Evolutionary conservation across 2,329 filamentous ascomycete genomes (phyloP), one percentile per base, ranked within the genome.

Genomic region (Pezicula radicicola): DNA sequence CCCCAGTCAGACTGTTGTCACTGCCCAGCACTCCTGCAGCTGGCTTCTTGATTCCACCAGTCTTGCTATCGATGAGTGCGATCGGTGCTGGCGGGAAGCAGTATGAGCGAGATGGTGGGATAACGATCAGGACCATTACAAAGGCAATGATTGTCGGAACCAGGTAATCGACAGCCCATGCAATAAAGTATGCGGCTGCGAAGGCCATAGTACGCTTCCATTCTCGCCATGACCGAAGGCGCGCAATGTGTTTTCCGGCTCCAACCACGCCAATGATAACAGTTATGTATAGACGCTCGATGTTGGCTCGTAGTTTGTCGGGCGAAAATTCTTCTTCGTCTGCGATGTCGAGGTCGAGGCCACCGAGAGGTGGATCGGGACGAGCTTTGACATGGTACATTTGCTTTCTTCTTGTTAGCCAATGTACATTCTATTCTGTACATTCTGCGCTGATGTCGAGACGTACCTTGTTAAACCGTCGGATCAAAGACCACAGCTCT

Each of bases 271-370:
- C 78, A 46, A 92, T 79, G 7, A 87, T 74, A 0, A 95, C 82
- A 0, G 87, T 89, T 78, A 91, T 91, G 66, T 95, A 95, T 10
- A 94, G 72, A 13, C 91, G 78, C 69, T 95, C 91, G 4, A 94
- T 66, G 49, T 88, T 91, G 2, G 85, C 82, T 10, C 90, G 79
- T 42, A 95, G 73, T 70, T 94, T 94, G 63, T 94, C 89, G 0
- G 90, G 89, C 0, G 87, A 89, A 66, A 94, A 94, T 52, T 92
- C 87, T 59, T 94, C 89, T 49, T 93, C 85, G 37, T 91, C 86
- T 4, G 89, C 85, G 51, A 90, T 86, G 60, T 91, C 90, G 53
- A 95, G 77, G 66, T 95, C 90, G 36, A 96, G 72, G 13, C 84
- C 82, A 6, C 87, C 88, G 1, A 87, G 78, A 1, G 7, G 81